Evolutionary conservation across 2,329 filamentous ascomycete species (phyloP).

Genomic region (Cladophialophora exuberans): DNA sequence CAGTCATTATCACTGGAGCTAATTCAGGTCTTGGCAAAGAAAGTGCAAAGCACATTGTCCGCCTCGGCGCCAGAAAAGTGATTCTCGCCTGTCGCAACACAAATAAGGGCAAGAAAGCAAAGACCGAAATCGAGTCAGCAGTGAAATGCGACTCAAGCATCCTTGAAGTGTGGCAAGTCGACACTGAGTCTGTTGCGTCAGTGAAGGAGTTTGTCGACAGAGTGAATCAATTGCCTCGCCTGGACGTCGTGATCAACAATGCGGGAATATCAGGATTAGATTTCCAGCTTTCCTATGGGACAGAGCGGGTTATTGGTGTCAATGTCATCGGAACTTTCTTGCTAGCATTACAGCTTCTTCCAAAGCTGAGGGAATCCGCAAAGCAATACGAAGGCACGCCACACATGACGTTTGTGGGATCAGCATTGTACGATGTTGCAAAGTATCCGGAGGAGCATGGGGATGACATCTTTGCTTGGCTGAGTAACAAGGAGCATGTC

Average conservation of each 20-base stretch:
- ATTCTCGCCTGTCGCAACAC: slow-evolving; percentile 17
- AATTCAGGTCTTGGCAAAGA: slow-evolving; percentile 51
- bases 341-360: slow-evolving; percentile 29
- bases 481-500: not conserved
- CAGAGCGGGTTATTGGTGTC: slow-evolving; percentile 52
- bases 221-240: slow-evolving; percentile 34
- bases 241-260: slow-evolving; percentile 46
- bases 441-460: slow-evolving; percentile 2
- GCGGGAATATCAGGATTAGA: slow-evolving; percentile 41
- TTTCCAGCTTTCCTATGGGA: slow-evolving; percentile 42
- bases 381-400: slow-evolving; percentile 28
- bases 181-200: slow-evolving; percentile 41
- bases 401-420: slow-evolving; percentile 28
- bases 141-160: slow-evolving; percentile 28
- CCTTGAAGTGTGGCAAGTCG: slow-evolving; percentile 46
- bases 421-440: slow-evolving; percentile 5
- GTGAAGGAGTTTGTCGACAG: slow-evolving; percentile 37
- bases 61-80: slow-evolving; percentile 35
- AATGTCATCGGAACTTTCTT: slow-evolving; percentile 33
- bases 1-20: slow-evolving; percentile 48
- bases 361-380: slow-evolving; percentile 25
- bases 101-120: slow-evolving; percentile 43
- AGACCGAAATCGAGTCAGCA: slow-evolving; percentile 38
- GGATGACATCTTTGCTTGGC: slow-evolving; percentile 5
- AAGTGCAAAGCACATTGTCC: slow-evolving; percentile 46